A percentile compares a stretch with the other conserved stretches of the same genome.
These are phyloP conservation scores for Aspergillus biplanus DNA, from an alignment of 495 filamentous ascomycete genomes.

Conservation along the genomic window DNA sequence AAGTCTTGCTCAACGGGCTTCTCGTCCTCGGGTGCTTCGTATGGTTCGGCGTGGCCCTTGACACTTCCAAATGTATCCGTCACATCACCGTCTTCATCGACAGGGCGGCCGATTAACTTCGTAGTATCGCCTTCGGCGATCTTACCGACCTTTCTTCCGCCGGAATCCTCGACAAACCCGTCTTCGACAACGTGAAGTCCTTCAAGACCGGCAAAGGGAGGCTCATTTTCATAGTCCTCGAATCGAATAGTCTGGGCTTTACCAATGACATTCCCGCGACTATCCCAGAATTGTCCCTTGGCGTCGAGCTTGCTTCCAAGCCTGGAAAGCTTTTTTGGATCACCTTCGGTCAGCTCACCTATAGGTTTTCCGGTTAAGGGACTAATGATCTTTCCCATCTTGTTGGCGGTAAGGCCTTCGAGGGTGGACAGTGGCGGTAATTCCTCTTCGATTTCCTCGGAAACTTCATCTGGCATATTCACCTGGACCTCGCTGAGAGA, in stretches of 20 bases:
- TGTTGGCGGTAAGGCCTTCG: conserved; percentile 66
- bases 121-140: conserved; percentile 65
- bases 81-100: conserved; percentile 69
- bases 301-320: conserved; percentile 59
- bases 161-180: conserved; percentile 63
- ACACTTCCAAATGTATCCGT: conserved; percentile 65
- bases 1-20: conserved; percentile 61
- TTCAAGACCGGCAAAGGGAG: conserved; percentile 66
- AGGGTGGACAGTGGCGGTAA: conserved; percentile 61
- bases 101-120: conserved; percentile 63
- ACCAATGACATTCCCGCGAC: conserved; percentile 61
- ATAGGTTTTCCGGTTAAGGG: conserved; percentile 52
- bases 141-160: conserved; percentile 60
- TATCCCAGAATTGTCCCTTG: conserved; percentile 66
- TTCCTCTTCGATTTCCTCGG: conserved; percentile 33
- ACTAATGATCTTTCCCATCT: conserved; percentile 62
- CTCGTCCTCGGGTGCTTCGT: conserved; percentile 41
- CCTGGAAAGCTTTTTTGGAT: conserved; percentile 60
- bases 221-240: conserved; percentile 60
- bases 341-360: conserved; percentile 63
- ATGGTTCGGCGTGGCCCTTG: conserved; percentile 64
- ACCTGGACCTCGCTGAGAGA: conserved; percentile 30
- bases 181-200: conserved; percentile 62
- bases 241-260: conserved; percentile 62
- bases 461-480: conserved; percentile 26